These are phyloP conservation scores for Limnomonas spitsbergensis DNA, from an alignment of 139 green algal genomes.

Conservation along the genomic window DNA sequence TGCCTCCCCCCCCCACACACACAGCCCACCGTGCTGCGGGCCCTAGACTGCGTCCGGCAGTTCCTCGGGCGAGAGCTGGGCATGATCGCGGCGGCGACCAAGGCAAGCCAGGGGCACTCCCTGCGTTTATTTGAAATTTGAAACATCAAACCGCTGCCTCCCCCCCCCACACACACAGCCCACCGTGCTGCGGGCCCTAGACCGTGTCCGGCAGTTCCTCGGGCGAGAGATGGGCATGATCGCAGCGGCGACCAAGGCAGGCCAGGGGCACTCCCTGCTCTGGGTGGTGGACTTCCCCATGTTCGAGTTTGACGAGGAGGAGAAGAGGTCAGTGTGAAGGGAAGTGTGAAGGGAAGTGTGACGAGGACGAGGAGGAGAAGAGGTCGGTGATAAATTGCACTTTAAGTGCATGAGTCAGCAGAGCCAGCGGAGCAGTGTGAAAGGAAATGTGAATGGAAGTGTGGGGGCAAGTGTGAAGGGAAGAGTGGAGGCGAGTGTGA, in stretches of 20 bases:
- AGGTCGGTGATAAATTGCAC: too few relatives aligned
- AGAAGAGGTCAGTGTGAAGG: conserved; percentile 46
- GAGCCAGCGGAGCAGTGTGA: too few relatives aligned
- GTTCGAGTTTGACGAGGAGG: conserved; percentile 92
- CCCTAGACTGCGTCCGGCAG: conserved; percentile 82
- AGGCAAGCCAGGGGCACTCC: conserved; percentile 39
- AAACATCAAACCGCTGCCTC: too few relatives aligned
- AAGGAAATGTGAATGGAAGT: too few relatives aligned
- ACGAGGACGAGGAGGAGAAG: too few relatives aligned
- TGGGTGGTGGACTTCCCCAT: conserved; percentile 98
- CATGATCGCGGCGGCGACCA: conserved; percentile 42
- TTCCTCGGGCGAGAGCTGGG: conserved; percentile 73
- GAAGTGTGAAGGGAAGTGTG: neutral
- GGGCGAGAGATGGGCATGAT: conserved; percentile 67
- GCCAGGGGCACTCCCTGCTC: conserved; percentile 62
- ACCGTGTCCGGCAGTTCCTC: conserved; percentile 84
- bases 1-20: too few relatives aligned
- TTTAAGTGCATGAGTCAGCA: too few relatives aligned
- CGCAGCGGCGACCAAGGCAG: neutral
- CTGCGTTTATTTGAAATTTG: too few relatives aligned
- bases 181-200: conserved; percentile 74
- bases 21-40: conserved; percentile 59
- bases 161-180: too few relatives aligned
- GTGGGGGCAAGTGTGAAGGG: too few relatives aligned
- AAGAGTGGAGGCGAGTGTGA: too few relatives aligned